Base-by-base conservation (phyloP, 78 protist genomes). In the Dictyostelium brefeldianum region DNA sequence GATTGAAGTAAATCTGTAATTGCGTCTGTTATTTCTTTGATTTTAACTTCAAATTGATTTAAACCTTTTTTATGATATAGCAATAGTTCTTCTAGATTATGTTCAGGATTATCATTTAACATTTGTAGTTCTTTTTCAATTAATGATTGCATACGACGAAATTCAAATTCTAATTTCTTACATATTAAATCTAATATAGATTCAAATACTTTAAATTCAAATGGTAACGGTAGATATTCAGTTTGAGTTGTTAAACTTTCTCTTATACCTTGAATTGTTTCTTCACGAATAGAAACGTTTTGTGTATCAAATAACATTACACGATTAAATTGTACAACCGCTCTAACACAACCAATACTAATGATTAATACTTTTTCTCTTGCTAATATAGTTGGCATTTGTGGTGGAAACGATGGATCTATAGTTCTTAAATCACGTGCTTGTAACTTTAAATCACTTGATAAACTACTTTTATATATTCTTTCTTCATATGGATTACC, bases 61-160 rank as follows among this genome's bases (percentile, higher is more conserved):
- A 85, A 78, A 43, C 92, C 92, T 75, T 85, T 85, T 43, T 85
- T 85, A 53, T 85, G 92, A 75, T 75, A 75, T 10, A 85, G 27
- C 8, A 85, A 62, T 2, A 85, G 27, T 25, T 53, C 80, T 31
- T 85, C 92, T 50, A 85, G 62, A 75, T 85, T 85, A 48, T 85
- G 92, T 75, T 85, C 92, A 18, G 92, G 92, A 54, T 85, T 85
- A 7, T 85, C 83, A 85, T 85, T 85, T 48, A 85, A 75, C 69
- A 64, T 27, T 48, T 85, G 83, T 25, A 85, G 75, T 62, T 85
- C 92, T 48, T 75, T 85, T 46, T 75, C 83, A 3, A 85, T 75
- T 50, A 62, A 85, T 46, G 65, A 20, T 74, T 64, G 80, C 51
- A 85, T 85, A 75, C 92, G 74, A 48, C 67, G 48, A 27, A 75